phyloP scores from a whole-genome alignment of 1,139 yeast genomes.

The Zygosaccharomyces sapae region DNA sequence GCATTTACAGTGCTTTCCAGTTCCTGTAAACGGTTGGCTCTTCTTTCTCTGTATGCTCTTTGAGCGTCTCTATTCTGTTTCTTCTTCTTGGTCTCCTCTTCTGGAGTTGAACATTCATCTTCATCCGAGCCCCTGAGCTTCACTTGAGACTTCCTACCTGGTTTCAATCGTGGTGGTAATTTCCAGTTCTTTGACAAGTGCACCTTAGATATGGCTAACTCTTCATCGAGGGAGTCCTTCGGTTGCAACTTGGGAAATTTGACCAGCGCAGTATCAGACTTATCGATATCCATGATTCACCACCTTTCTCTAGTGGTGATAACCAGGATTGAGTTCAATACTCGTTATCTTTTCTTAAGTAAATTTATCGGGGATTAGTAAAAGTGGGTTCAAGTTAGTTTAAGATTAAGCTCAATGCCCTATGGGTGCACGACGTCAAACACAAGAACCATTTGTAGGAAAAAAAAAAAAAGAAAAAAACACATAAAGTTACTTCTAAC shows the following conservation, averaged over 20 bases:
- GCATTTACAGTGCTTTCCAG: constrained; percentile 62
- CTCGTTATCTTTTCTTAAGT: too few species aligned
- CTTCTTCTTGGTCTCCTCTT: constrained; percentile 69
- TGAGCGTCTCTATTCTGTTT: constrained; percentile 96
- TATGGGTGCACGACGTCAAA: too few species aligned
- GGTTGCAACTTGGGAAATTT: constrained; percentile 16
- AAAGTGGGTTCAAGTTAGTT: too few species aligned
- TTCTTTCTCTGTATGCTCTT: constrained; percentile 61
- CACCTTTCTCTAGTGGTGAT: too few species aligned
- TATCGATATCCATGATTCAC: neutral
- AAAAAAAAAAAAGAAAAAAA: neutral
- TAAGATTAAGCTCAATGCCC: too few species aligned
- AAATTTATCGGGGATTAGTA: too few species aligned
- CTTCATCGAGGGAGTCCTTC: constrained; percentile 10
- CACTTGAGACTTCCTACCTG: constrained; percentile 16
- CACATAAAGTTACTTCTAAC: neutral
- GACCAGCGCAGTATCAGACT: constrained; percentile 6
- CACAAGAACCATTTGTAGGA: too few species aligned
- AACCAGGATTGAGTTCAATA: too few species aligned
- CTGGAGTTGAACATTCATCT: constrained; percentile 20
- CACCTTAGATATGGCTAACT: constrained; percentile 16
- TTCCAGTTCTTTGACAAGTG: constrained; percentile 26
- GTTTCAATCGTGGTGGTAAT: constrained; percentile 18
- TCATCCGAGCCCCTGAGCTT: constrained; percentile 1
- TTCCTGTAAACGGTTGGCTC: constrained; percentile 45